Evolutionary conservation across 2,329 filamentous ascomycete species (phyloP).

Genomic region (Teratosphaeria nubilosa): DNA sequence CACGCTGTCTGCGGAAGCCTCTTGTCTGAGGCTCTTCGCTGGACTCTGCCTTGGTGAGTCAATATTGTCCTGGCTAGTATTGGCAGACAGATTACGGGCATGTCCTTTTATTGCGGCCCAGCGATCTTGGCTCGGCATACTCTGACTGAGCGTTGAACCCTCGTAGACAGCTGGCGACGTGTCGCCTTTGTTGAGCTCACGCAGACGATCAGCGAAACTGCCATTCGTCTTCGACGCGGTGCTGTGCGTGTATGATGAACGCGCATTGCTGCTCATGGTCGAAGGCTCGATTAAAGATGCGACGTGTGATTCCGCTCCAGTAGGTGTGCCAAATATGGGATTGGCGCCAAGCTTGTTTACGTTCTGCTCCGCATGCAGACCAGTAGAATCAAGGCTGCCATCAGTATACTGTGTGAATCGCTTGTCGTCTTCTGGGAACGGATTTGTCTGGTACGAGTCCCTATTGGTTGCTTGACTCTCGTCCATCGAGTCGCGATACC

Average conservation of each 20-base stretch:
- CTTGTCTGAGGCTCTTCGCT: slow-evolving; percentile 11
- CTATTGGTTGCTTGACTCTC: slow-evolving; percentile 16
- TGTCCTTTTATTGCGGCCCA: slow-evolving; percentile 32
- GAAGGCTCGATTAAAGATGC: slow-evolving; percentile 84
- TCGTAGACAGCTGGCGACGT: slow-evolving; percentile 18
- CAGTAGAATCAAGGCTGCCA: slow-evolving; percentile 40
- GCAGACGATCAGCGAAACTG: slow-evolving; percentile 20
- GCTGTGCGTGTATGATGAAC: slow-evolving; percentile 15
- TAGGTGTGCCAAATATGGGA: slow-evolving; percentile 55
- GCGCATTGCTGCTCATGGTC: slow-evolving; percentile 44
- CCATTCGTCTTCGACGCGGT: slow-evolving; percentile 15
- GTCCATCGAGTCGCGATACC: slow-evolving; percentile 29
- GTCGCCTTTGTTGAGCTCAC: slow-evolving; percentile 13
- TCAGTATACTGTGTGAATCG: slow-evolving; percentile 43
- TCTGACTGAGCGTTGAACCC: slow-evolving; percentile 22
- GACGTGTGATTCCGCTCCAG: slow-evolving; percentile 77
- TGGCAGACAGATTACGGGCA: slow-evolving; percentile 27
- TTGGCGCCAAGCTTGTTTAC: slow-evolving; percentile 60
- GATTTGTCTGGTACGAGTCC: slow-evolving; percentile 36
- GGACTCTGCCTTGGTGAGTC: slow-evolving; percentile 45
- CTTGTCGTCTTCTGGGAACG: slow-evolving; percentile 44
- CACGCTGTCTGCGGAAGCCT: slow-evolving; percentile 23
- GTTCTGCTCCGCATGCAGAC: slow-evolving; percentile 54
- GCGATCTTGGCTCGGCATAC: slow-evolving; percentile 21
- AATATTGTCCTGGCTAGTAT: slow-evolving; percentile 7